Evolutionary conservation across 768 basidiomycete genomes (phyloP).

Genomic region (Suillus sp.): DNA sequence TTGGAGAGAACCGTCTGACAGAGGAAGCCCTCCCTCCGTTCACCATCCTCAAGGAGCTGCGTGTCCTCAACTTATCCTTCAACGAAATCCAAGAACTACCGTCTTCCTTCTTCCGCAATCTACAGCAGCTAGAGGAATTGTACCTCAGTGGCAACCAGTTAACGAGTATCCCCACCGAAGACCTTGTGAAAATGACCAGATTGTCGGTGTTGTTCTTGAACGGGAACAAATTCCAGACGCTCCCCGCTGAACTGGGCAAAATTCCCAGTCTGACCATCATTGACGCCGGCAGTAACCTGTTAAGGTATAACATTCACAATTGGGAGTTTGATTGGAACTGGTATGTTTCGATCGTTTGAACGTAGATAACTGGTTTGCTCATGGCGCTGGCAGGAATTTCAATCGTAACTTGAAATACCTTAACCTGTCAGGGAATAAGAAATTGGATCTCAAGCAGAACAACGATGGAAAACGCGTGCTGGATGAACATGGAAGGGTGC

Average conservation of each 20-base stretch:
- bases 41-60: conserved; percentile 74
- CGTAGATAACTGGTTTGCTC: conserved; percentile 2
- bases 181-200: conserved; percentile 68
- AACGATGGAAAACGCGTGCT: conserved; percentile 33
- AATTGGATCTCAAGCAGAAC: conserved; percentile 91
- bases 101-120: conserved; percentile 67
- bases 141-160: conserved; percentile 97
- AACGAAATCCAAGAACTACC: conserved; percentile 94
- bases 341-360: conserved; percentile 44
- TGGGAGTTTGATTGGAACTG: conserved; percentile 99
- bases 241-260: conserved; percentile 89
- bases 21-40: conserved; percentile 79
- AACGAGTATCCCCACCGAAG: conserved; percentile 86
- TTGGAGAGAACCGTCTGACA: conserved; percentile 87
- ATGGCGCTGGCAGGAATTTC: conserved; percentile 74
- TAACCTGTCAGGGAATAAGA: conserved; percentile 96
- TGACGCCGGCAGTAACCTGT: conserved; percentile 90
- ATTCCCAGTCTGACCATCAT: conserved; percentile 76
- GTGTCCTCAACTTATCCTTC: conserved; percentile 88
- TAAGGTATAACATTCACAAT: conserved; percentile 98
- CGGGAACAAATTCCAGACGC: conserved; percentile 89
- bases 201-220: conserved; percentile 85
- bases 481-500: conserved; percentile 37
- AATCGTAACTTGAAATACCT: conserved; percentile 92
- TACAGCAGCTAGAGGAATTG: conserved; percentile 75